phyloP scores from a whole-genome alignment of 106 monocot genomes.

The Xerophyta viscosa region DNA sequence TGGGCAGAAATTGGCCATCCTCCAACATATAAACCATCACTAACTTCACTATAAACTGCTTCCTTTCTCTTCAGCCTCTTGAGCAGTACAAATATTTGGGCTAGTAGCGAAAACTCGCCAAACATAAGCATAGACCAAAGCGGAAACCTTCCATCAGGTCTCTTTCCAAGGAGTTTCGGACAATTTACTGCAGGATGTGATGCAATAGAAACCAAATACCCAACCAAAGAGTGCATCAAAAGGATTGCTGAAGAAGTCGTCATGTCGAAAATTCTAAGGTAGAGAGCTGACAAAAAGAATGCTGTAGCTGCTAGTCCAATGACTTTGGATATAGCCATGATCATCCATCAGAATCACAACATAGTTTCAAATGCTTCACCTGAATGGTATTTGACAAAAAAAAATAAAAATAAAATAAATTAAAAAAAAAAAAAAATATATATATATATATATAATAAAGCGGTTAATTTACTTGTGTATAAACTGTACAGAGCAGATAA shows the following conservation, averaged over 20 bases:
- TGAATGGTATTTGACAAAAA: no score
- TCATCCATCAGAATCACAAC: no score
- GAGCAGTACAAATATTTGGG: conserved; percentile 46
- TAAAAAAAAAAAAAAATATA: no score
- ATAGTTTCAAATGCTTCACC: no score
- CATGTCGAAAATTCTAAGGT: conserved; percentile 8
- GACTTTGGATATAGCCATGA: conserved; percentile 48
- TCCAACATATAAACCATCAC: conserved; percentile 83
- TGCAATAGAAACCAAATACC: conserved; percentile 59
- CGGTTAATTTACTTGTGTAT: no score
- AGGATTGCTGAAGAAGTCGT: conserved; percentile 29
- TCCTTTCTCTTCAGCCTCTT: conserved; percentile 58
- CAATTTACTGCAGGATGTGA: conserved; percentile 73
- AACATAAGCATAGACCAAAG: conserved; percentile 74
- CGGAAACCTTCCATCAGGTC: conserved; percentile 69
- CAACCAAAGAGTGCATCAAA: conserved; percentile 53
- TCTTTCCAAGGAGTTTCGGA: conserved; percentile 75
- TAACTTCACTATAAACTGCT: conserved; percentile 58
- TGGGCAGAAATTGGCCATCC: conserved; percentile 67
- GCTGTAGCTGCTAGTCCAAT: conserved; percentile 19
- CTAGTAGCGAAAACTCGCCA: conserved; percentile 49
- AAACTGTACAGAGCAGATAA: no score
- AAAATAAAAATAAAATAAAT: no score
- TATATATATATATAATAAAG: no score
- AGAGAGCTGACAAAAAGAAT: conserved; percentile 23